A percentile compares a stretch with the other conserved stretches of the same genome.
Evolutionary conservation across 441 rosid species (phyloP).

Genomic region (Dalechampia spathulata): DNA sequence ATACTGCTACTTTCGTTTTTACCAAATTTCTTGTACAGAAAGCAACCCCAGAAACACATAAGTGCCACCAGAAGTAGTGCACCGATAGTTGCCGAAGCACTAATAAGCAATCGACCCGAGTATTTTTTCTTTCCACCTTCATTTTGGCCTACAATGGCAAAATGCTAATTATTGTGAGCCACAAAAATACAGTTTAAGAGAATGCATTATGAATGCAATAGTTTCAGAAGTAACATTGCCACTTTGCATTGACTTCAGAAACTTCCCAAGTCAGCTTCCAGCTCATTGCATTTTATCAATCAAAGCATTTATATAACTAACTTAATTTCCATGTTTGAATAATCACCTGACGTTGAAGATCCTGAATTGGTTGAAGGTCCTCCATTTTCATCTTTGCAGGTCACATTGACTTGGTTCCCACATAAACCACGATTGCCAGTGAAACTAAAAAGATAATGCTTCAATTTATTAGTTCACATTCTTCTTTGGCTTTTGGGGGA

Average conservation of each 20-base stretch:
- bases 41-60: conserved; percentile 99
- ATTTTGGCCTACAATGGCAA: conserved; percentile 41
- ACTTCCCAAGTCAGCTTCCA: neutral
- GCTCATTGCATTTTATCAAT: neutral
- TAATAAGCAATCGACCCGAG: conserved; percentile 74
- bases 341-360: conserved; percentile 45
- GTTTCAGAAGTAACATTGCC: conserved; percentile 4
- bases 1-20: conserved; percentile 73
- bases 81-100: conserved; percentile 93
- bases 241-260: neutral
- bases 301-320: conserved; percentile 1
- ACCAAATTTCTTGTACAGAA: conserved; percentile 90
- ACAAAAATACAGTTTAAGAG: conserved; percentile 1
- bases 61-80: conserved; percentile 96
- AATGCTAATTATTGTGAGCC: conserved; percentile 18
- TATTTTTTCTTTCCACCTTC: conserved; percentile 60
- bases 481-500: conserved; percentile 5
- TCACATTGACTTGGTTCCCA: conserved; percentile 62
- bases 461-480: conserved; percentile 17
- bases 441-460: conserved; percentile 44
- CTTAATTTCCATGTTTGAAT: conserved; percentile 4
- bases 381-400: conserved; percentile 55
- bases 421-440: conserved; percentile 77
- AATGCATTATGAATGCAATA: conserved; percentile 3
- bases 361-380: conserved; percentile 37